Conservation (phyloP, 2,329 filamentous ascomycete species). For the Pseudocercospora fuligena region DNA sequence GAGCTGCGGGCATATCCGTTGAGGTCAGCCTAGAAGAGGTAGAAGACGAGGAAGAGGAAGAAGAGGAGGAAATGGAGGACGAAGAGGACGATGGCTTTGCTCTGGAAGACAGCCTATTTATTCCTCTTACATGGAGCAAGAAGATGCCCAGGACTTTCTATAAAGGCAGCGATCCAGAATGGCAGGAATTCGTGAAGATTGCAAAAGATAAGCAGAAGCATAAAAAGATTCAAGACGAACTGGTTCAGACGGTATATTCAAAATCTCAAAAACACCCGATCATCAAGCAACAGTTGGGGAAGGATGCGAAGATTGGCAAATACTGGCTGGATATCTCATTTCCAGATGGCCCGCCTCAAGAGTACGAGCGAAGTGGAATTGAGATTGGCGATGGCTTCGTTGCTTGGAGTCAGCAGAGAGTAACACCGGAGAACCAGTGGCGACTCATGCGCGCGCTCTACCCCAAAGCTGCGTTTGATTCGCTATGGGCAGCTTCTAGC, state of each 20-base stretch:
- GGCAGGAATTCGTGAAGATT: slow-evolving; percentile 56
- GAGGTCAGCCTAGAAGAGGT: neutral
- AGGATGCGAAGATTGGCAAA: slow-evolving; percentile 47
- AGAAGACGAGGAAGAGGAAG: slow-evolving; percentile 29
- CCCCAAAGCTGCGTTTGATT: slow-evolving; percentile 44
- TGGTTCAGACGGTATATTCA: slow-evolving; percentile 44
- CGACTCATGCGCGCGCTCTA: slow-evolving; percentile 45
- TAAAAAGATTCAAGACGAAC: slow-evolving; percentile 47
- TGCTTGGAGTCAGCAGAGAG: slow-evolving; percentile 47
- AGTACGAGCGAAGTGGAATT: slow-evolving; percentile 55
- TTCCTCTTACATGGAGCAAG: slow-evolving; percentile 54
- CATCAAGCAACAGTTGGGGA: slow-evolving; percentile 43
- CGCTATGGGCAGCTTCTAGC: slow-evolving; percentile 42
- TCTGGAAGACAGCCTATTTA: slow-evolving; percentile 49
- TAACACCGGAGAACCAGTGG: slow-evolving; percentile 47
- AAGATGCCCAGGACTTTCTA: slow-evolving; percentile 50
- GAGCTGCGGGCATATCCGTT: slow-evolving; percentile 2
- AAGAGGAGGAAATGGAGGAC: slow-evolving; percentile 23
- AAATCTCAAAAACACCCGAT: slow-evolving; percentile 38
- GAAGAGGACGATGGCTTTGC: slow-evolving; percentile 42
- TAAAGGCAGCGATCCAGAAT: slow-evolving; percentile 58
- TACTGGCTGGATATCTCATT: slow-evolving; percentile 56
- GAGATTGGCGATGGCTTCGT: slow-evolving; percentile 47
- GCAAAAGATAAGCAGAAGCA: slow-evolving; percentile 48
- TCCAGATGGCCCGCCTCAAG: slow-evolving; percentile 53